phyloP scores from a whole-genome alignment of 2,329 filamentous ascomycete genomes.

The Fusarium nygamai region DNA sequence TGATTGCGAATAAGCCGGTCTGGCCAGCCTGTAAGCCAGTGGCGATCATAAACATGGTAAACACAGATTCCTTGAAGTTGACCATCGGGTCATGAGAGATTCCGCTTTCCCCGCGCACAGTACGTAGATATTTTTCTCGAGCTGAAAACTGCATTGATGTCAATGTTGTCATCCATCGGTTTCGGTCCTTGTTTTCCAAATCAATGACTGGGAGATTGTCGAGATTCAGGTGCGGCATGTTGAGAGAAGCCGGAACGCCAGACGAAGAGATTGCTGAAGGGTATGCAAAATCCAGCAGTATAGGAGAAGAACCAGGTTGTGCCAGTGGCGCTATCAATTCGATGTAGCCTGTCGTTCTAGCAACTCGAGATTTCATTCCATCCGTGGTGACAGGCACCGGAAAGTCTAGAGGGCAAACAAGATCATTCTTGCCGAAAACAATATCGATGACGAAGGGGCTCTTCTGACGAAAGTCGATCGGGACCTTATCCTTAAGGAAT shows the following conservation, averaged over 20 bases:
- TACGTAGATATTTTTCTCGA: constrained; percentile 52
- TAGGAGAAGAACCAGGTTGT: constrained; percentile 32
- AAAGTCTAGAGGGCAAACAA: constrained; percentile 51
- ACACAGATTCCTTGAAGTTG: constrained; percentile 61
- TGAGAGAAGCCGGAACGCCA: constrained; percentile 50
- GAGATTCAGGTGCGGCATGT: constrained; percentile 56
- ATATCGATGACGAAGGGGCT: constrained; percentile 55
- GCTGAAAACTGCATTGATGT: constrained; percentile 54
- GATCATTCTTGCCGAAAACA: constrained; percentile 47
- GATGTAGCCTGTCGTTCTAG: constrained; percentile 56
- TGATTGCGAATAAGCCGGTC: constrained; percentile 56
- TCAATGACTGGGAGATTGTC: constrained; percentile 56
- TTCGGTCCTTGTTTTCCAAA: constrained; percentile 46
- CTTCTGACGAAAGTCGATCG: constrained; percentile 50
- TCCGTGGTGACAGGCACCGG: constrained; percentile 52
- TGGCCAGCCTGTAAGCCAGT: constrained; percentile 57
- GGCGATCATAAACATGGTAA: constrained; percentile 57
- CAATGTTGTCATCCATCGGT: constrained; percentile 53
- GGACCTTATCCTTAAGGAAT: constrained; percentile 51
- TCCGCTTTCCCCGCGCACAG: constrained; percentile 34
- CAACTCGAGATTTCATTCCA: constrained; percentile 52
- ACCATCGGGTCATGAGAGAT: constrained; percentile 48
- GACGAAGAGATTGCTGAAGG: constrained; percentile 45
- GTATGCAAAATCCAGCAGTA: constrained; percentile 50
- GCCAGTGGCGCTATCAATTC: constrained; percentile 54